These are phyloP conservation scores for Nidula microcarpa DNA, from an alignment of 768 basidiomycete species.

Conservation along the genomic window DNA sequence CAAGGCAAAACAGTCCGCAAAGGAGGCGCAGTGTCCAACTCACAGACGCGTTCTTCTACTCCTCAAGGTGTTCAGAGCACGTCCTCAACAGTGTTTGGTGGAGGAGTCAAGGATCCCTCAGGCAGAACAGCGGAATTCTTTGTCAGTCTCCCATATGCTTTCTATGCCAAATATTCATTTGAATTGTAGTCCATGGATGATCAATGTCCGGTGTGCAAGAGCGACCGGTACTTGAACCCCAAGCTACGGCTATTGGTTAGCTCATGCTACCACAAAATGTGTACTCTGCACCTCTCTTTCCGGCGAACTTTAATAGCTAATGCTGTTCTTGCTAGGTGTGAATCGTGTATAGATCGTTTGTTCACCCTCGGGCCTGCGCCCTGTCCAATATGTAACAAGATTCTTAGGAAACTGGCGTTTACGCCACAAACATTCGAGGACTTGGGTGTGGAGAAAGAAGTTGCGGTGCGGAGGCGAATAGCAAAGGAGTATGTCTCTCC, in stretches of 20 bases:
- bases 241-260: conserved; percentile 92
- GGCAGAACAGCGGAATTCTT: conserved; percentile 80
- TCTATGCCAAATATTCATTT: background rate
- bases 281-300: conserved; percentile 12
- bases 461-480: conserved; percentile 81
- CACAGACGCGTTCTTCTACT: conserved; percentile 58
- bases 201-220: conserved; percentile 96
- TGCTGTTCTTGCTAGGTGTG: conserved; percentile 60
- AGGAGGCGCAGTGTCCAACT: conserved; percentile 43
- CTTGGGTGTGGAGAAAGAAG: conserved; percentile 90
- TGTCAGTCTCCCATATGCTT: conserved; percentile 37
- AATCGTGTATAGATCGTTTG: conserved; percentile 94
- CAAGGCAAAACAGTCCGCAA: conserved; percentile 77
- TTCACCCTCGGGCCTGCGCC: conserved; percentile 96
- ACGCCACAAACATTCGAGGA: conserved; percentile 95
- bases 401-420: conserved; percentile 91
- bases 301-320: too few species aligned
- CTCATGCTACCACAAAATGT: conserved; percentile 99
- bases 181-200: conserved; percentile 76
- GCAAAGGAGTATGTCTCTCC: conserved; percentile 71
- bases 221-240: conserved; percentile 92
- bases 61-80: conserved; percentile 68
- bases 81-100: conserved; percentile 71
- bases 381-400: conserved; percentile 89
- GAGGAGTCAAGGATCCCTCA: conserved; percentile 84